Base-by-base conservation (phyloP, 768 basidiomycete species). In the Tremella yokohamensis region DNA sequence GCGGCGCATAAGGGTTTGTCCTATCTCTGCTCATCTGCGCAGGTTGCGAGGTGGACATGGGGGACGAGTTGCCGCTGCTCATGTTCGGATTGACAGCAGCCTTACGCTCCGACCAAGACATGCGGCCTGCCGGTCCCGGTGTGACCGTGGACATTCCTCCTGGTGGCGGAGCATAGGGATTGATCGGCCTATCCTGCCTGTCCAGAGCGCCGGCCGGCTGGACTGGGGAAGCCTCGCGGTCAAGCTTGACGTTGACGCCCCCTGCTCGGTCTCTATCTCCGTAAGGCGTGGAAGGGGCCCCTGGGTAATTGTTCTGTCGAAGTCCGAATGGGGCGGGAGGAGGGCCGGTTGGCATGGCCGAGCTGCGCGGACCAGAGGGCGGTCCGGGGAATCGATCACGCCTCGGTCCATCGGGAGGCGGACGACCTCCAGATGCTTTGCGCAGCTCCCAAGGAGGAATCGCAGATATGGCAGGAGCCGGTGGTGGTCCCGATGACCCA, bases 21-120 rank as follows among this genome's bases (percentile, higher is more conserved):
- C 42, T 22, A 16, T 45, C 42, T 16, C 42, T 45, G 42, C 22
- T 45, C 6, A 18, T 22, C 8, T 45, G n/a, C 22, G 42, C n/a
- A 45, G 42, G 42, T 45, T 4, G 4, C 42, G 42, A 22, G 22
- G 42, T 45, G 4, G 42, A 45, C 42, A 18, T 45, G 8, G 42
- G 22, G 15, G 42, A 22, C n/a, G 42, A 45, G 42, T 18, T 45
- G 42, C 42, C 22, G n/a, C 42, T 45, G n/a, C 15, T 45, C 22
- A 15, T 45, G 6, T 22, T 16, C 15, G 29, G 4, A 4, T 34
- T 34, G 29, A 34, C 11, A 11, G 29, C 42, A 16, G n/a, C 42
- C 42, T 45, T 45, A 8, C 42, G n/a, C 15, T n/a, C 42, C 22
- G 42, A 45, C 42, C 42, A 45, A 45, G 42, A 45, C 22, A 45